Base-by-base conservation (phyloP, 352 stramenopile genomes). In the Phytophthora pini region DNA sequence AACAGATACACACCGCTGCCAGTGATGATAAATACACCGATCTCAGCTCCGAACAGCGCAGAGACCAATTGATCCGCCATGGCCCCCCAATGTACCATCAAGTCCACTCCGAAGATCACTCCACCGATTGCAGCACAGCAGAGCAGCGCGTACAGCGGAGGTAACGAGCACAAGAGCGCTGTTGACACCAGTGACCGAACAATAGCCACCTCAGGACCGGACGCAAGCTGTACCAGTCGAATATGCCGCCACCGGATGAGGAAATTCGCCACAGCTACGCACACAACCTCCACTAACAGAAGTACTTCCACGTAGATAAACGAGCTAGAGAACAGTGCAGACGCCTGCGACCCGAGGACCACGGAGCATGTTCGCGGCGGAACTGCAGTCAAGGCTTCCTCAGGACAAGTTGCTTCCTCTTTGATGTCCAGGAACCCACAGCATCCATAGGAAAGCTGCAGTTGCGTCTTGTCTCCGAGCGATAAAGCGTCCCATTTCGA, bases 241-340 rank as follows among this genome's bases (percentile, higher is more conserved):
- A 89, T 54, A 3, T 52, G 47, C 1, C 80, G 68, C 80, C 80
- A 89, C 11, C 76, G 70, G 38, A 89, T 63, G n/a, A 89, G 69
- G 10, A 83, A 57, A 17, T 86, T 87, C 6, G 74, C 74, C 4
- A 84, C 24, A 9, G 52, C 63, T 11, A 89, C 58, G 6, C 68
- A 79, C 4, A 46, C 43, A 5, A 75, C 59, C 51, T 89, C 74
- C 10, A 72, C 67, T 4, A 83, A 32, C 11, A 84, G 34, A 4
- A 87, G 27, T 13, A 54, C 27, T 31, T 77, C 20, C 2, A 88
- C n/a, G 36, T 81, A 84, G 17, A 46, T 27, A 36, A 88, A 80
- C 13, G 80, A 69, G 13, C 45, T 68, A 1, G 45, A 44, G 41
- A 87, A 87, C 15, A 89, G 57, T 15, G 38, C 27, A 5, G 57